Base-by-base conservation (phyloP, 352 stramenopile genomes). In the Phytophthora podocarpi region DNA sequence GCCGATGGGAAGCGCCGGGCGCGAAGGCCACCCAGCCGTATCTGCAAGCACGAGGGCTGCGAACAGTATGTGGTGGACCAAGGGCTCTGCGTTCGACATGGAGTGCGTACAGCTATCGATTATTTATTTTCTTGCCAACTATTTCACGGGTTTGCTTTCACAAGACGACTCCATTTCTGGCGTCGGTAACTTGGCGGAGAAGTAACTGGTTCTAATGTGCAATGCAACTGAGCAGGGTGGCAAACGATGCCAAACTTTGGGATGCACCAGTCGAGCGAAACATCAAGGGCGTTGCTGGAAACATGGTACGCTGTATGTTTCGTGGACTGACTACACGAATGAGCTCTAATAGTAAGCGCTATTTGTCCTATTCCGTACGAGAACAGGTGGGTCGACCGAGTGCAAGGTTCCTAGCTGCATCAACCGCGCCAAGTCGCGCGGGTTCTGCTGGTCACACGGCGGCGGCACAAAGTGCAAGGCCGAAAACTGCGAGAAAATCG, bases 381-480 rank as follows among this genome's bases (percentile, higher is more conserved):
- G 26, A 28, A 16, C 42, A 83, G 74, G 74, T 34, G 83, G 83
- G n/a, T 93, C 83, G 8, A 89, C 68, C 1, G 74, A 82, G 46
- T 95, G 86, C 70, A 93, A 88, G 53, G 64, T 90, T 27, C 57
- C 66, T 4, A 74, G 68, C 18, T 96, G 87, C 53, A 72, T 81
- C 30, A 94, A 94, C 46, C 84, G 85, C n/a, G 85, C 85, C 64
- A 93, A 94, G 64, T 91, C 85, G 26, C 70, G 82, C n/a, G 87
- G 87, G 13, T 88, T 89, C 40, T 96, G 87, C 61, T 94, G 85
- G 87, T 92, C 82, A 0, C 87, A 96, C 59, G 87, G 87, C 35
- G 87, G 87, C 1, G 87, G 87, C n/a, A 90, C 80, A 50, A 90
- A 91, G 52, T 96, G 87, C 70, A 89, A 87, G 53, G 56, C 59